Base-by-base conservation (phyloP, 441 rosid species). In the Dalechampia spathulata region DNA sequence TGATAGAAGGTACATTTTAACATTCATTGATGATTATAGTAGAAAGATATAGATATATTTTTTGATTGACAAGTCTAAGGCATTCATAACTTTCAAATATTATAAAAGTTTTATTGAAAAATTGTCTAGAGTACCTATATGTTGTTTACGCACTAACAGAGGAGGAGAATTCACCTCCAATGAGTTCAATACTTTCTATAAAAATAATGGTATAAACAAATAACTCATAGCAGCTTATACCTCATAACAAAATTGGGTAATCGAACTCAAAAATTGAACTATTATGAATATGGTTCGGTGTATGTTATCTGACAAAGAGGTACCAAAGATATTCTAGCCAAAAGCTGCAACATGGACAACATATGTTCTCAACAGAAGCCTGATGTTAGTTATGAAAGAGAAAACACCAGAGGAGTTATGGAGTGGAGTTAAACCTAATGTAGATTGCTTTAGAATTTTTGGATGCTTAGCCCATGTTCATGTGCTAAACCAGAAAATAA, bases 211-310 rank as follows among this genome's bases (percentile, higher is more conserved):
- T 6, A 58, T 58, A 17, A 47, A 17, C 0, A 34, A 53, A 2
- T 37, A 46, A 19, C 20, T 56, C 0, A 56, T 28, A 0, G 1
- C 42, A 0, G 6, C 51, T 0, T 44, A 44, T 6, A 44, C 51
- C 6, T 32, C 61, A 0, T 30, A 44, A 0, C 15, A 57, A 44
- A 57, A 44, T 5, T 1, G 52, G 8, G 43, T 57, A 0, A 16
- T 19, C 8, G 44, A 57, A 13, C n/a, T n/a, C n/a, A n/a, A n/a
- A n/a, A n/a, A n/a, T n/a, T n/a, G n/a, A n/a, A n/a, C n/a, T n/a
- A 26, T 57, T 12, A 45, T 57, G 44, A 57, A 45, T 41, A 57
- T 57, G 44, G 44, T 57, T 0, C n/a, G 28, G 21, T 32, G 55
- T 25, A 14, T 51, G 20, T 11, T 34, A 12, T 16, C 13, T 4